Evolutionary conservation across 108 stramenopile species (phyloP).

Genomic region (Aurantiochytrium sp.): DNA sequence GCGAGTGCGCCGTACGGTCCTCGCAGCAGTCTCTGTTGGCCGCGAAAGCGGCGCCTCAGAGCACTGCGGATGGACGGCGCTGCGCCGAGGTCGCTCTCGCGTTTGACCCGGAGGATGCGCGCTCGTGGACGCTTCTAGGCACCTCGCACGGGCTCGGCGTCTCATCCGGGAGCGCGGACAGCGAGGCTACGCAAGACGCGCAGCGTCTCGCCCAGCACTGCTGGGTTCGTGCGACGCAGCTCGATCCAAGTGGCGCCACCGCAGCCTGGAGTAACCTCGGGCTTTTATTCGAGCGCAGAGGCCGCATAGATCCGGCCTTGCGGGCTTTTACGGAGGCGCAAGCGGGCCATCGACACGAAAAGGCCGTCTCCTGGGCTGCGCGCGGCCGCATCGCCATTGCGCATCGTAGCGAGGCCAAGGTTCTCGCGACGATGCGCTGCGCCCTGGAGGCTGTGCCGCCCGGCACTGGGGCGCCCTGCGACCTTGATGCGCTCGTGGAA

Average conservation of each 20-base stretch:
- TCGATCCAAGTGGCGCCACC: not conserved
- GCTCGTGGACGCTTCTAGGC: not conserved
- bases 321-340: not conserved
- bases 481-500: not conserved
- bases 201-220: not conserved
- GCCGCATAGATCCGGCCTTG: not conserved
- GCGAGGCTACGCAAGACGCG: not conserved
- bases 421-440: not conserved
- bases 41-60: no score
- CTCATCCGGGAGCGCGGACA: not conserved
- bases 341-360: not conserved
- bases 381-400: not conserved
- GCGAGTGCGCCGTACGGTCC: not conserved
- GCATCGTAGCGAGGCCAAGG: not conserved
- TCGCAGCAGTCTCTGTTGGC: not conserved
- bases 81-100: not conserved
- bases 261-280: not conserved
- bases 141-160: not conserved
- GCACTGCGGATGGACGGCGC: no score
- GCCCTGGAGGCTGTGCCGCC: not conserved
- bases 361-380: not conserved
- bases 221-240: not conserved
- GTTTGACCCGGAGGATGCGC: not conserved
- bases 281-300: not conserved
- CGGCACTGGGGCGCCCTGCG: not conserved